These are phyloP conservation scores for Tricholoma terreum DNA, from an alignment of 768 basidiomycete species.

Conservation along the genomic window DNA sequence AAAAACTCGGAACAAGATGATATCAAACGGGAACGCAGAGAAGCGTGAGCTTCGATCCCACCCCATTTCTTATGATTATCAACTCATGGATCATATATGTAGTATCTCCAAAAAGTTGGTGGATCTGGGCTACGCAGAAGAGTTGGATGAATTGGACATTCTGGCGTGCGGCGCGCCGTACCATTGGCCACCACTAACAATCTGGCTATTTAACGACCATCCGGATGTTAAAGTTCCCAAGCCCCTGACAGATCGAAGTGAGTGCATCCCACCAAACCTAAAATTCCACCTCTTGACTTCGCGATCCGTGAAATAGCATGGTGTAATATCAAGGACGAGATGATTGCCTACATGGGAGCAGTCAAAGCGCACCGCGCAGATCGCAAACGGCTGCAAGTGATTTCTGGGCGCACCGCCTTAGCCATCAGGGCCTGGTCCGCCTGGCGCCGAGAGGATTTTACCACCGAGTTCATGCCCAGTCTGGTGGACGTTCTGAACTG, in stretches of 20 bases:
- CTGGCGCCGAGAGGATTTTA: conserved; percentile 17
- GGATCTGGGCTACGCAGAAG: conserved; percentile 11
- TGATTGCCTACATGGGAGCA: conserved; percentile 25
- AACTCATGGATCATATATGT: neutral
- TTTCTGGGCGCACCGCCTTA: conserved; percentile 15
- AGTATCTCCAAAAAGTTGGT: conserved; percentile 14
- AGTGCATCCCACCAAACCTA: neutral
- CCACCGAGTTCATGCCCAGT: conserved; percentile 20
- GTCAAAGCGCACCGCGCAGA: conserved; percentile 14
- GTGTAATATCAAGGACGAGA: conserved; percentile 24
- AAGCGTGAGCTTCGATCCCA: conserved; percentile 10
- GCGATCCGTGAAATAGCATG: conserved; percentile 25
- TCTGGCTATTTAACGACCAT: conserved; percentile 13
- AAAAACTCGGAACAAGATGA: conserved; percentile 14
- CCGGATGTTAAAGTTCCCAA: conserved; percentile 13
- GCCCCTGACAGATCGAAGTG: conserved; percentile 18
- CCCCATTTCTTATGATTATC: neutral
- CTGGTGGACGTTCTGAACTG: conserved; percentile 23
- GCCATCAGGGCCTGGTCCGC: conserved; percentile 20
- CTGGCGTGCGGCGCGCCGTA: conserved; percentile 1
- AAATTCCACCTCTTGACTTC: neutral
- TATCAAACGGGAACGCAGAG: conserved; percentile 8
- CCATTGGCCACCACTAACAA: neutral
- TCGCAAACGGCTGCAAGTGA: conserved; percentile 18
- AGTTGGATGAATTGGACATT: conserved; percentile 10